phyloP scores from a whole-genome alignment of 2,329 filamentous ascomycete genomes.

The Neofusicoccum sp. region DNA sequence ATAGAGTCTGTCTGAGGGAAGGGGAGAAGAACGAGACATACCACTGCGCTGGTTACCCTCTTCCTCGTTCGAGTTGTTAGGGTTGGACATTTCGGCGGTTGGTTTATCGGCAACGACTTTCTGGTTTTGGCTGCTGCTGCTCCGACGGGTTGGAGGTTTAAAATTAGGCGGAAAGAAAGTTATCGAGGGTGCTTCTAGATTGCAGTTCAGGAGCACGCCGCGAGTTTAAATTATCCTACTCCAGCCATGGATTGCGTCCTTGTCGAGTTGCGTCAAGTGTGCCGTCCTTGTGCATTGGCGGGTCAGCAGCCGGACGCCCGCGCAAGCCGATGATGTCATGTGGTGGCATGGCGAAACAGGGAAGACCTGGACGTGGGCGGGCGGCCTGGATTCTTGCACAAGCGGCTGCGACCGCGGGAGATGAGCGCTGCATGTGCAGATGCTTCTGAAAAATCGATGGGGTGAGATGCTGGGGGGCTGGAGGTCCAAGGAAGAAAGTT shows the following conservation, averaged over 20 bases:
- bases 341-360: slow-evolving; percentile 3
- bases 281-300: background rate
- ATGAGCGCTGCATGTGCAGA: no score
- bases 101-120: background rate
- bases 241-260: background rate
- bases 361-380: background rate
- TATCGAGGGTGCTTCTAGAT: no score
- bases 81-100: background rate
- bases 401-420: no score
- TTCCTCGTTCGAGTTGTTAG: slow-evolving; percentile 13
- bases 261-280: background rate
- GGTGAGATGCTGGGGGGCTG: background rate
- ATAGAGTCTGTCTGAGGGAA: no score
- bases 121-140: no score
- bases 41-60: slow-evolving; percentile 14
- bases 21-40: background rate
- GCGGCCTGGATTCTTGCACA: background rate
- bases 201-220: background rate
- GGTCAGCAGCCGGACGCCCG: background rate
- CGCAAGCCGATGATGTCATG: slow-evolving; percentile 16
- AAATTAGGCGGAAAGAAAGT: background rate
- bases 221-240: background rate
- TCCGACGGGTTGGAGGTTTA: no score
- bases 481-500: no score
- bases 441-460: background rate